Evolutionary conservation across 768 basidiomycete species (phyloP).

Genomic region (Boletus rufocinnamomeus): DNA sequence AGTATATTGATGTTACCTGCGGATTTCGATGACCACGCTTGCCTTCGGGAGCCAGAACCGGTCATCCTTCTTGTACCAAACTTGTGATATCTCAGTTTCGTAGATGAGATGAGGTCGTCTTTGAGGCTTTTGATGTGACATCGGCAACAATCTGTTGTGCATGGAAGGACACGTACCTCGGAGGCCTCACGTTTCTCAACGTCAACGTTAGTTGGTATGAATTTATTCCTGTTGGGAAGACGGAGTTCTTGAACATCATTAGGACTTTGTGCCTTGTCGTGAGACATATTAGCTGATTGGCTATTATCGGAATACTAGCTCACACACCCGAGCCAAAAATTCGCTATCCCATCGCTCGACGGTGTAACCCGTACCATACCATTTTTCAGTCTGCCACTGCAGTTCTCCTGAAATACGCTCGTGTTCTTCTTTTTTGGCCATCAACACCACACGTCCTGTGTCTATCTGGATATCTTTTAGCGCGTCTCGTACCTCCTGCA

Average conservation of each 20-base stretch:
- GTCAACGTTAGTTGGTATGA: conserved; percentile 84
- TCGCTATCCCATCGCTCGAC: conserved; percentile 68
- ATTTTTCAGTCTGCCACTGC: conserved; percentile 78
- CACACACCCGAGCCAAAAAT: conserved; percentile 56
- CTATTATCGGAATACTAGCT: background rate
- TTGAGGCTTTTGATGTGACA: conserved; percentile 52
- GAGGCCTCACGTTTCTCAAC: conserved; percentile 73
- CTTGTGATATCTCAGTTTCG: conserved; percentile 65
- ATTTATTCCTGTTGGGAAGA: conserved; percentile 85
- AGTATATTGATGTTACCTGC: conserved; percentile 50
- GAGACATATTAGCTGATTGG: conserved; percentile 2
- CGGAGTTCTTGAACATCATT: conserved; percentile 69
- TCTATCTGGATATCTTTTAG: conserved; percentile 60
- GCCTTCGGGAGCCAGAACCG: conserved; percentile 95
- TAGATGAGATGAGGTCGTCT: conserved; percentile 75
- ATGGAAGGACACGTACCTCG: conserved; percentile 45
- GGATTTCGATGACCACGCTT: conserved; percentile 69
- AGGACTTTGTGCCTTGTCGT: conserved; percentile 55
- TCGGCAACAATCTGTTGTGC: background rate
- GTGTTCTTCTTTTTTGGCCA: conserved; percentile 70
- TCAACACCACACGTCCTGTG: conserved; percentile 70
- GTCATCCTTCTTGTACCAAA: conserved; percentile 99
- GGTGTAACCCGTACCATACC: conserved; percentile 89
- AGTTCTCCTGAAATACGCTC: conserved; percentile 51
- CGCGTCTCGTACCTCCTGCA: conserved; percentile 58